Evolutionary conservation across 2,329 filamentous ascomycete genomes (phyloP).

Genomic region (Erysiphe pulchra): DNA sequence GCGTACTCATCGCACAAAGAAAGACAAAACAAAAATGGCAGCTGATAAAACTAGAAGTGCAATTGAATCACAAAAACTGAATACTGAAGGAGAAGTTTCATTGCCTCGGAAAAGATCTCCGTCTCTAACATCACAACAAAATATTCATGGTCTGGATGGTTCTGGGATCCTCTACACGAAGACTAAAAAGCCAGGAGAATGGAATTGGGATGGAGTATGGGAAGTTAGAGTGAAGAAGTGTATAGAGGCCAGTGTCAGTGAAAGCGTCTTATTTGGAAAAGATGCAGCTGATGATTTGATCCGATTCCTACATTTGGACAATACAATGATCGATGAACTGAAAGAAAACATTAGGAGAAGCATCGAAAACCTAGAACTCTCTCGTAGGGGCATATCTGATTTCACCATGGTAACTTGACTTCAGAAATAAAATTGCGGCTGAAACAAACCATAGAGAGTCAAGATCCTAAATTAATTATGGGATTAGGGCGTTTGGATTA

Average conservation of each 20-base stretch:
- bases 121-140: background rate
- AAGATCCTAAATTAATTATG: too few relatives aligned
- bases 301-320: slow-evolving; percentile 38
- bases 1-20: slow-evolving; percentile 38
- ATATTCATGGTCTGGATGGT: background rate
- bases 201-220: slow-evolving; percentile 98
- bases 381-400: too few relatives aligned
- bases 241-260: slow-evolving; percentile 51
- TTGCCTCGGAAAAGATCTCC: background rate
- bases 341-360: slow-evolving; percentile 29
- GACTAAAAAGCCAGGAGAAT: slow-evolving; percentile 40
- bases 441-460: too few relatives aligned
- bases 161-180: background rate
- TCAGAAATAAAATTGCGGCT: too few relatives aligned
- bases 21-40: slow-evolving; percentile 16
- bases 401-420: too few relatives aligned
- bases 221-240: slow-evolving; percentile 65
- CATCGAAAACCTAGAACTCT: slow-evolving; percentile 12
- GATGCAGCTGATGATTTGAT: slow-evolving; percentile 43
- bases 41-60: background rate
- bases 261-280: slow-evolving; percentile 52
- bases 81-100: background rate
- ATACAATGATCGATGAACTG: slow-evolving; percentile 28
- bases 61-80: background rate
- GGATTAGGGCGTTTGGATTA: too few relatives aligned